Evolutionary conservation across 2,329 filamentous ascomycete genomes (phyloP).

Genomic region (Pseudogymnoascus sp.): DNA sequence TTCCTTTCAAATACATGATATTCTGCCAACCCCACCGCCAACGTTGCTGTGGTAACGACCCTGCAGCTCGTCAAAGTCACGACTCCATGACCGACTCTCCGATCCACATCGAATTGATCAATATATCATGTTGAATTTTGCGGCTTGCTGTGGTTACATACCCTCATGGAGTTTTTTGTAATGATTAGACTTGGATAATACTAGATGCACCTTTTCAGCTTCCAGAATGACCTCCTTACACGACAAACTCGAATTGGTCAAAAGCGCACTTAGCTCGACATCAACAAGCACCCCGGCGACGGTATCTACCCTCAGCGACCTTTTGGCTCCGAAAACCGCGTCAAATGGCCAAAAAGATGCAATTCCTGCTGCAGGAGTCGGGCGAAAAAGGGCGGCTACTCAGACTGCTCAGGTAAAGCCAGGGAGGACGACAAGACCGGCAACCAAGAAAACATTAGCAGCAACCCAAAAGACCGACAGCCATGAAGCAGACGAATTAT

Average conservation of each 20-base stretch:
- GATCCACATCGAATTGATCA: conserved; percentile 4
- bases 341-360: conserved; percentile 16
- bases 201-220: conserved; percentile 19
- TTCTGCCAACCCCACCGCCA: conserved; percentile 9
- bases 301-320: conserved; percentile 39
- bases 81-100: conserved; percentile 3
- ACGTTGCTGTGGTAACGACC: conserved; percentile 11
- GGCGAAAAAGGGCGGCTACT: background rate
- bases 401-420: conserved; percentile 16
- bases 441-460: conserved; percentile 28
- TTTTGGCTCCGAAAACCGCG: conserved; percentile 36
- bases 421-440: conserved; percentile 26
- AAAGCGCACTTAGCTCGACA: conserved; percentile 40
- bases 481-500: conserved; percentile 35
- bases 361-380: background rate
- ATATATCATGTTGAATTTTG: conserved; percentile 7
- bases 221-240: conserved; percentile 37
- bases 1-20: background rate
- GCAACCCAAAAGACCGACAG: conserved; percentile 8
- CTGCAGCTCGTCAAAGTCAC: conserved; percentile 7
- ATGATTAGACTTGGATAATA: conserved; percentile 30
- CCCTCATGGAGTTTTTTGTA: conserved; percentile 24
- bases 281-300: conserved; percentile 44
- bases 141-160: conserved; percentile 8
- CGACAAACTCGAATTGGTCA: conserved; percentile 41